Percentiles rank a stretch among this genome's conserved stretches.
phyloP scores from a whole-genome alignment of 2,329 filamentous ascomycete genomes.

The Aspergillus unguis region DNA sequence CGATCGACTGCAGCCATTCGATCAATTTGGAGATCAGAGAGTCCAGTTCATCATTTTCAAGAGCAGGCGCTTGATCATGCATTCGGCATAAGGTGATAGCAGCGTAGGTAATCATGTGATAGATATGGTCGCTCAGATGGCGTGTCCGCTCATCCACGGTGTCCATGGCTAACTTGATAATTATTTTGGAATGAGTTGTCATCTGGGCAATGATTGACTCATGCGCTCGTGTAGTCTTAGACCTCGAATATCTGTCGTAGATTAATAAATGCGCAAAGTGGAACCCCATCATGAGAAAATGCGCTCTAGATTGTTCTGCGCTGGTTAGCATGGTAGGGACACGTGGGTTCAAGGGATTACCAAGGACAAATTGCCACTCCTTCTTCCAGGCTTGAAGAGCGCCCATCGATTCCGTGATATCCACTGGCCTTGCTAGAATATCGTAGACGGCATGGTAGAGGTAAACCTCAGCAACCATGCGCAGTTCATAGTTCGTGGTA shows the following conservation, averaged over 20 bases:
- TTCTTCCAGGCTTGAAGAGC: conserved; percentile 38
- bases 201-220: conserved; percentile 42
- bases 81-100: conserved; percentile 34
- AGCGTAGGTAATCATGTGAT: conserved; percentile 48
- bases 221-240: conserved; percentile 34
- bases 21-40: conserved; percentile 33
- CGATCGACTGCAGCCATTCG: conserved; percentile 42
- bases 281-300: conserved; percentile 38
- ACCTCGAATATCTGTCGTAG: conserved; percentile 36
- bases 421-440: conserved; percentile 29
- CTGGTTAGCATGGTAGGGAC: neutral
- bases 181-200: conserved; percentile 39
- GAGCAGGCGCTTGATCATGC: conserved; percentile 26
- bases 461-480: conserved; percentile 47
- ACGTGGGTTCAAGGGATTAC: conserved; percentile 18
- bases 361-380: conserved; percentile 41
- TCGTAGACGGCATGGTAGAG: conserved; percentile 48
- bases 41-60: conserved; percentile 36
- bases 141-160: conserved; percentile 44
- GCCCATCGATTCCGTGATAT: conserved; percentile 34
- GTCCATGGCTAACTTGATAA: conserved; percentile 43
- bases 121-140: conserved; percentile 48
- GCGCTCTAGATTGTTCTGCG: conserved; percentile 3
- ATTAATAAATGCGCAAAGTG: conserved; percentile 45
- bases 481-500: conserved; percentile 44